Evolutionary conservation across 768 basidiomycete species (phyloP).

Genomic region (Mycena belliarum): DNA sequence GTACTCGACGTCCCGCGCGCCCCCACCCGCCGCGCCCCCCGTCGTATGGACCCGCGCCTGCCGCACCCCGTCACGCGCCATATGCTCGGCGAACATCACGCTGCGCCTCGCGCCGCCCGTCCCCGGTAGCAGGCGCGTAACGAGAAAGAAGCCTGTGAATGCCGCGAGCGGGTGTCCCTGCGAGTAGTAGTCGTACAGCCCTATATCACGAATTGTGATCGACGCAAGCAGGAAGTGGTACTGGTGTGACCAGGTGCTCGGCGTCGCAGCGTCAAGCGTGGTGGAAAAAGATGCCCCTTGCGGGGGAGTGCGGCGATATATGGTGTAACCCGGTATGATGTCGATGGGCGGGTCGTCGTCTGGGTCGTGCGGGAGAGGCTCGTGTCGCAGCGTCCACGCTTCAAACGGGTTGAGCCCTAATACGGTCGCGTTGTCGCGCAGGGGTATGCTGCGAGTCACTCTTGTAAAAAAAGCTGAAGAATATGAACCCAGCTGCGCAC

Average conservation of each 20-base stretch:
- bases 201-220: constrained; percentile 20
- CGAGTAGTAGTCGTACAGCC: constrained; percentile 21
- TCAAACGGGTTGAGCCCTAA: constrained; percentile 18
- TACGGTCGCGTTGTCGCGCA: constrained; percentile 19
- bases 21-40: constrained; percentile 39
- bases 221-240: constrained; percentile 20
- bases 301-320: constrained; percentile 14
- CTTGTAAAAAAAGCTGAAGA: too few species aligned
- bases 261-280: not conserved
- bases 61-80: constrained; percentile 28
- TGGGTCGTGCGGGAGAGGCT: constrained; percentile 18
- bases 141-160: constrained; percentile 21
- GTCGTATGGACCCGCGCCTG: constrained; percentile 49
- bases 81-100: constrained; percentile 20
- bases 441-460: constrained; percentile 15
- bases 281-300: not conserved
- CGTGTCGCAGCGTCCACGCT: constrained; percentile 19
- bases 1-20: constrained; percentile 14
- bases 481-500: constrained; percentile 5
- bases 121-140: constrained; percentile 20
- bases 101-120: constrained; percentile 20
- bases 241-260: constrained; percentile 17
- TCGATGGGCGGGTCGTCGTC: constrained; percentile 20
- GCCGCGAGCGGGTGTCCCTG: constrained; percentile 22
- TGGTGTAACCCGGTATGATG: constrained; percentile 18